Percentiles rank a stretch among this genome's conserved stretches.
These are phyloP conservation scores for Penicillium argentinense DNA, from an alignment of 495 filamentous ascomycete genomes.

Conservation along the genomic window DNA sequence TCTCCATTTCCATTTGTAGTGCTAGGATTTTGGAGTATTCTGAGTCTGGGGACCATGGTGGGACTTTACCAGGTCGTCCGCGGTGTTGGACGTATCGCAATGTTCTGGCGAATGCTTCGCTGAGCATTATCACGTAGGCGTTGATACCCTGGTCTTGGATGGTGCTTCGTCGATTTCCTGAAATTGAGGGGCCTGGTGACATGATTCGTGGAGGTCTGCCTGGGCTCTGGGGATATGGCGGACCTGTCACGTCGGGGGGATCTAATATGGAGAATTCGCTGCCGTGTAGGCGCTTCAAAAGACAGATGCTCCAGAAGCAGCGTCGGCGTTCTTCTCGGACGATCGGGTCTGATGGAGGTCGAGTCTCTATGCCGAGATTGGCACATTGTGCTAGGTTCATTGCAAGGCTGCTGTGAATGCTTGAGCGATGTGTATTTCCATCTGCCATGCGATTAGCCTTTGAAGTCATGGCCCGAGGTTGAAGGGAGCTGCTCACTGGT, in stretches of 20 bases:
- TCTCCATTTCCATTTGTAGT: constrained; percentile 50
- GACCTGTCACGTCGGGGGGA: constrained; percentile 33
- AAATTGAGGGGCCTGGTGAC: constrained; percentile 18
- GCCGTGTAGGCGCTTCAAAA: constrained; percentile 47
- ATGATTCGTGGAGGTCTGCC: constrained; percentile 21
- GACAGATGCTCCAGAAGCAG: constrained; percentile 51
- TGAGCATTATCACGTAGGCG: constrained; percentile 48
- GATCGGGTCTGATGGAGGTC: constrained; percentile 12
- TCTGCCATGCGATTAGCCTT: constrained; percentile 29
- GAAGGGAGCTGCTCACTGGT: constrained; percentile 31
- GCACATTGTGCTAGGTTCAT: constrained; percentile 48
- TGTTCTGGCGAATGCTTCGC: constrained; percentile 44
- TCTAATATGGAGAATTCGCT: constrained; percentile 43
- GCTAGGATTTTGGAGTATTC: constrained; percentile 50
- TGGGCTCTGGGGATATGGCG: constrained; percentile 36
- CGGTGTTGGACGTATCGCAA: constrained; percentile 45
- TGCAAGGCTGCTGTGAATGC: constrained; percentile 47
- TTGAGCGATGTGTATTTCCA: constrained; percentile 48
- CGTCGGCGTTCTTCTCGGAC: constrained; percentile 43
- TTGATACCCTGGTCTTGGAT: constrained; percentile 46
- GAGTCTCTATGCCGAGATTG: constrained; percentile 37
- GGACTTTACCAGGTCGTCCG: constrained; percentile 43
- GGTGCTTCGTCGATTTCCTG: constrained; percentile 23
- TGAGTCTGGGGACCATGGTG: constrained; percentile 51
- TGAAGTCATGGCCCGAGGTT: neutral